phyloP scores from a whole-genome alignment of 306 rosid species.

The Astragalus glycyphyllos region DNA sequence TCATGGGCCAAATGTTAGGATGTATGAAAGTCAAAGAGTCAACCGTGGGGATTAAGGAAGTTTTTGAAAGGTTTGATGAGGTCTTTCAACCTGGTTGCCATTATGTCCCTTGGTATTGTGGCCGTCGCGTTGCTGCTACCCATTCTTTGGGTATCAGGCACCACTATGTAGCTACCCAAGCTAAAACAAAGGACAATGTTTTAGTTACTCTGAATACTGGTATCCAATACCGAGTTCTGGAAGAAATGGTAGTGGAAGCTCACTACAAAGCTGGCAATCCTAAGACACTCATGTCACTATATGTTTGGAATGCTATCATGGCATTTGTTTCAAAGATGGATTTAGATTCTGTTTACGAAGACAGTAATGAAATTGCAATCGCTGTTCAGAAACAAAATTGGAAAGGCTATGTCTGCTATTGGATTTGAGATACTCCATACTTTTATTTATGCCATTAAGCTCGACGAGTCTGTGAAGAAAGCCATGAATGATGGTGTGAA shows the following conservation, averaged over 20 bases:
- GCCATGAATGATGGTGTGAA: conserved; percentile 85
- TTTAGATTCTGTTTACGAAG: conserved; percentile 75
- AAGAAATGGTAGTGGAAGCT: conserved; percentile 76
- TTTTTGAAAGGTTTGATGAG: conserved; percentile 69
- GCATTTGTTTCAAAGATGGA: conserved; percentile 84
- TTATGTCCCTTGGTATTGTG: conserved; percentile 78
- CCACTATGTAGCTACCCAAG: conserved; percentile 76
- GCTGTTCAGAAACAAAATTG: conserved; percentile 82
- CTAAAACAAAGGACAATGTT: conserved; percentile 92
- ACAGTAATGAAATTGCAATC: conserved; percentile 81
- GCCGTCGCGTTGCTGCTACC: conserved; percentile 55
- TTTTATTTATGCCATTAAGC: conserved; percentile 75
- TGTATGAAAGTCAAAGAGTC: conserved; percentile 77
- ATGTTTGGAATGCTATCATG: conserved; percentile 84
- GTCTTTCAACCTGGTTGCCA: conserved; percentile 89
- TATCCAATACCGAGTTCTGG: no score
- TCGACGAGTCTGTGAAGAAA: conserved; percentile 73
- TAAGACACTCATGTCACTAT: conserved; percentile 75
- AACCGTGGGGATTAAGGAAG: conserved; percentile 68
- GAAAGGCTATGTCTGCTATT: conserved; percentile 86
- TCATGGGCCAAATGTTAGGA: conserved; percentile 49
- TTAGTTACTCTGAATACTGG: conserved; percentile 81
- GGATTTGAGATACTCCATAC: conserved; percentile 85
- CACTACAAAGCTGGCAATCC: conserved; percentile 82
- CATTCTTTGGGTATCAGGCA: conserved; percentile 81